These are phyloP conservation scores for Nemania serpens DNA, from an alignment of 2,329 filamentous ascomycete genomes.

Conservation along the genomic window DNA sequence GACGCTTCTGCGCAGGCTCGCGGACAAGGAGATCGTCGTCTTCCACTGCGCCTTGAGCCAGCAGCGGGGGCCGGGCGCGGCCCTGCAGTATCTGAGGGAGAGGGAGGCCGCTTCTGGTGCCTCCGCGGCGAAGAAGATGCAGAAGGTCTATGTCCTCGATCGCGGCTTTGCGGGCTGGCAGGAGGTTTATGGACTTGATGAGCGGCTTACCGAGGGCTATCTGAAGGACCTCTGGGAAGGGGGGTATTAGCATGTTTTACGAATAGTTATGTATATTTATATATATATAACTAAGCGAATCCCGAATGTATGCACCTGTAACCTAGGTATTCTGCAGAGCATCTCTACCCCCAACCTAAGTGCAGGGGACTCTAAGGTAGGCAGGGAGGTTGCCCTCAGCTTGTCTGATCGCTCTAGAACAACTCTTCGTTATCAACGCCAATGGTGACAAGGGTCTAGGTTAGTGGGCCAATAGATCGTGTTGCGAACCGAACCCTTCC, in stretches of 20 bases:
- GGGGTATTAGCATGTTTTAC: not conserved
- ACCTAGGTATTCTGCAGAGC: too few species aligned
- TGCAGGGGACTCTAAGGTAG: too few species aligned
- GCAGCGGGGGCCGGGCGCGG: slow-evolving; percentile 84
- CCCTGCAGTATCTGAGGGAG: slow-evolving; percentile 77
- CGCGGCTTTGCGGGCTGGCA: slow-evolving; percentile 90
- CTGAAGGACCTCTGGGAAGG: slow-evolving; percentile 79
- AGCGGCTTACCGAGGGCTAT: slow-evolving; percentile 81
- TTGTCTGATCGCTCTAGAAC: too few species aligned
- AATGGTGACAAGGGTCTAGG: too few species aligned
- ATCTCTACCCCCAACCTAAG: too few species aligned
- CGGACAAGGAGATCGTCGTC: slow-evolving; percentile 79
- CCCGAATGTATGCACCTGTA: too few species aligned
- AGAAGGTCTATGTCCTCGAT: slow-evolving; percentile 82
- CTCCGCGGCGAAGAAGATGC: slow-evolving; percentile 45
- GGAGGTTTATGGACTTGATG: slow-evolving; percentile 77
- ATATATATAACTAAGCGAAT: too few species aligned
- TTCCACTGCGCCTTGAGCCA: slow-evolving; percentile 96
- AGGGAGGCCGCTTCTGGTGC: slow-evolving; percentile 52
- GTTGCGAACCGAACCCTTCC: too few species aligned
- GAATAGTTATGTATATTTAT: too few species aligned
- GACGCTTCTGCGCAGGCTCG: slow-evolving; percentile 77
- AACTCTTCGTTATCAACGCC: too few species aligned
- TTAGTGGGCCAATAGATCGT: too few species aligned
- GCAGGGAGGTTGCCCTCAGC: too few species aligned